These are phyloP conservation scores for Fraxinus albicans DNA, from an alignment of 305 asterid genomes.

Conservation along the genomic window DNA sequence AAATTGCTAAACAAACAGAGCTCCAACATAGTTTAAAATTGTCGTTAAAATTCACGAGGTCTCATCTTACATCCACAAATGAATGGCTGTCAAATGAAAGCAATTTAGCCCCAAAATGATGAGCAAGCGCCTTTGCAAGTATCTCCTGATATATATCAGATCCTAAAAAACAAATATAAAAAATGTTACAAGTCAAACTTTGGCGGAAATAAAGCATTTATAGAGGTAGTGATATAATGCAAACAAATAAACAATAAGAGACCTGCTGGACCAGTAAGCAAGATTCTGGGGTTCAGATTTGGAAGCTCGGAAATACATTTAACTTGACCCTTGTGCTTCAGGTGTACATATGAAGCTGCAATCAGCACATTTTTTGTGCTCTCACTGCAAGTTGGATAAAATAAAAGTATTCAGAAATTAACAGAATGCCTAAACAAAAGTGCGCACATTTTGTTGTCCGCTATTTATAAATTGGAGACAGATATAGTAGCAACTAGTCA, in stretches of 20 bases:
- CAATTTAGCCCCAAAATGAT: constrained; percentile 77
- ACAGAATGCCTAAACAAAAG: constrained; percentile 9
- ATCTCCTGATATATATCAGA: constrained; percentile 89
- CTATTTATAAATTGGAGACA: not conserved
- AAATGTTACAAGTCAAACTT: constrained; percentile 14
- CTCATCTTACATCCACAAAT: constrained; percentile 64
- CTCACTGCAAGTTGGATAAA: constrained; percentile 57
- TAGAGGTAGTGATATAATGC: not conserved
- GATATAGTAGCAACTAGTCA: constrained; percentile 2
- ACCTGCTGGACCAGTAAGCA: constrained; percentile 96
- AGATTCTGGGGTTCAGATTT: constrained; percentile 74
- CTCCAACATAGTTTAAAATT: not conserved
- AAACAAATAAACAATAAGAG: constrained; percentile 19
- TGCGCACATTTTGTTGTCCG: constrained; percentile 7
- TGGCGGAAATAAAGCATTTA: constrained; percentile 17
- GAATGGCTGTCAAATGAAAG: constrained; percentile 73
- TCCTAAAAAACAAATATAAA: constrained; percentile 50
- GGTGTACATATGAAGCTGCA: constrained; percentile 78
- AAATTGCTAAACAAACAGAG: not conserved
- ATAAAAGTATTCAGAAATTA: constrained; percentile 21
- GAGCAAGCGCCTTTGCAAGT: constrained; percentile 88
- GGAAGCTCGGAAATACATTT: constrained; percentile 71
- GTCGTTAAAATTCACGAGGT: not conserved
- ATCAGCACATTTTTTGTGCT: constrained; percentile 76
- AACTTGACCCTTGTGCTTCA: constrained; percentile 68